Evolutionary conservation across 441 rosid genomes (phyloP).

Genomic region (Adansonia rubrostipa): DNA sequence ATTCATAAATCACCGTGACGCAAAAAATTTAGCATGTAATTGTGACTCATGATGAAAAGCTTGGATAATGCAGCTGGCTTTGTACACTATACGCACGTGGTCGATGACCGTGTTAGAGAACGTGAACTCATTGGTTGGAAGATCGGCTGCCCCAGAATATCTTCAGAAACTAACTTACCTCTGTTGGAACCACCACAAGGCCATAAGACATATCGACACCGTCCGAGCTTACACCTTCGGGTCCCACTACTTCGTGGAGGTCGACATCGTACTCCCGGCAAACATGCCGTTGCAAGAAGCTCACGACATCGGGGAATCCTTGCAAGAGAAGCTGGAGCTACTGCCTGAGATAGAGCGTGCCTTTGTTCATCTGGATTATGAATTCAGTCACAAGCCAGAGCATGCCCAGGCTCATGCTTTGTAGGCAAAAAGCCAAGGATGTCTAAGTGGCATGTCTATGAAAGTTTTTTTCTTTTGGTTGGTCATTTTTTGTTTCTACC

Average conservation of each 20-base stretch:
- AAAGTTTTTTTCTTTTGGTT: background rate
- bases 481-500: slow-evolving; percentile 17
- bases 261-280: slow-evolving; percentile 87
- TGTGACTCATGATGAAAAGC: background rate
- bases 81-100: slow-evolving; percentile 95
- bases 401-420: slow-evolving; percentile 64
- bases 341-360: slow-evolving; percentile 89
- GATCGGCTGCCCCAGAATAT: slow-evolving; percentile 81
- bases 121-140: slow-evolving; percentile 87
- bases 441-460: background rate
- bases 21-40: background rate
- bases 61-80: slow-evolving; percentile 63
- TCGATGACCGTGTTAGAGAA: slow-evolving; percentile 91
- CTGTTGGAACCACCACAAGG: slow-evolving; percentile 93
- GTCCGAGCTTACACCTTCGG: slow-evolving; percentile 97
- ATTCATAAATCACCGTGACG: too few species aligned
- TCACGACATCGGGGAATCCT: slow-evolving; percentile 84
- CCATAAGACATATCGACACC: slow-evolving; percentile 84
- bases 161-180: slow-evolving; percentile 88
- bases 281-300: slow-evolving; percentile 86
- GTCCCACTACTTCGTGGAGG: slow-evolving; percentile 94
- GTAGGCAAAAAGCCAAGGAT: slow-evolving; percentile 2
- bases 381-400: slow-evolving; percentile 90
- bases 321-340: slow-evolving; percentile 87
- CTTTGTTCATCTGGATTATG: slow-evolving; percentile 94